Base-by-base conservation (phyloP, 306 rosid genomes). In the Vachellia collinsii region DNA sequence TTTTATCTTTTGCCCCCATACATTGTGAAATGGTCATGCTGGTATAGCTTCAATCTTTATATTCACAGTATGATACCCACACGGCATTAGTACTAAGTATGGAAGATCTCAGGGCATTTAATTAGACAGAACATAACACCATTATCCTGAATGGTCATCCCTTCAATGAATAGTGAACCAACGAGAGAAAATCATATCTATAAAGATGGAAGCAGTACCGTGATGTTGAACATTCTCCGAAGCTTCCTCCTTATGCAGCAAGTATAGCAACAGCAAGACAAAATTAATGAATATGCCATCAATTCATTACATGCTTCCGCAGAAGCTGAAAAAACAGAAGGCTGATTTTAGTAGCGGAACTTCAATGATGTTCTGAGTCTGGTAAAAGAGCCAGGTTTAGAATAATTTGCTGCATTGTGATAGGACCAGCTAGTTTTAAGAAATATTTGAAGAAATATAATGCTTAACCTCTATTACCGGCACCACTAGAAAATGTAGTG, bases 231-330 rank as follows among this genome's bases (percentile, higher is more conserved):
- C 77, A 72, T 83, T 85, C 85, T 90, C 81, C 99, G 95, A 59
- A 96, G 97, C 77, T 92, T 93, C 82, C 93, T 93, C 87, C 99
- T 90, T 46, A 93, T 82, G 72, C 96, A 90, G 85, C 99, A 93
- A 11, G 99, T 96, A 72, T 96, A 93, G 89, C 99, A 96, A 83
- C 98, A 96, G 84, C 99, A 96, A 17, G 98, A 92, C 75, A 91
- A 77, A 72, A 96, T 51, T 77, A 96, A 81, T 1, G 98, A 90
- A 89, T 96, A 96, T 42, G 93, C 97, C 93, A 96, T 81, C 89
- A 96, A 87, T 23, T 96, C 99, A 43, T 96, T 96, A 77, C 94
- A 96, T 48, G 90, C 94, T 83, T 95, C 99, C 36, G 91, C 94
- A 13, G 95, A 78, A 79, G 99, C 97, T 93, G 93, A 67, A 84